phyloP scores from a whole-genome alignment of 768 basidiomycete species.

The Boletellus ananas region DNA sequence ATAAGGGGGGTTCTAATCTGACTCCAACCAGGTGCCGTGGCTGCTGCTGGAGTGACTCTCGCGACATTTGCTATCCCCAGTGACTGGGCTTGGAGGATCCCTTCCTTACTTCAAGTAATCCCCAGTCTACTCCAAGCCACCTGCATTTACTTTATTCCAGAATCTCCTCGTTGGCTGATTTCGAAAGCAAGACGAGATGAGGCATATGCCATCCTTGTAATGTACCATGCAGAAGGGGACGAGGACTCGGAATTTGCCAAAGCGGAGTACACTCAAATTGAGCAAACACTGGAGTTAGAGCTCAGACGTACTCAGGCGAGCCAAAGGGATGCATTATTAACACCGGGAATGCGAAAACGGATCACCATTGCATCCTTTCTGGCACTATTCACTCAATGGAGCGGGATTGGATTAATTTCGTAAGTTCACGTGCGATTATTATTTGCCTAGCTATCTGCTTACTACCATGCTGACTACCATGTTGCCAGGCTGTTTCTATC shows the following conservation, averaged over 20 bases:
- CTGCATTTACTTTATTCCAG: slow-evolving; percentile 58
- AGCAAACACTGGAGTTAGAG: slow-evolving; percentile 44
- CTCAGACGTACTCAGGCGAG: background rate
- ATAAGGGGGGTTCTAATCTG: background rate
- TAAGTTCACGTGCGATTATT: background rate
- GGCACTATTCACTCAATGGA: slow-evolving; percentile 6
- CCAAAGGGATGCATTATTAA: background rate
- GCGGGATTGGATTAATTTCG: slow-evolving; percentile 9
- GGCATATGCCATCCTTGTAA: slow-evolving; percentile 44
- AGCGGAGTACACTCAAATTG: slow-evolving; percentile 55
- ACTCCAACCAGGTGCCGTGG: slow-evolving; percentile 4
- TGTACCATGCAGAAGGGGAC: slow-evolving; percentile 62
- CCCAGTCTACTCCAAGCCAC: slow-evolving; percentile 50
- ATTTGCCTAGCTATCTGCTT: no score
- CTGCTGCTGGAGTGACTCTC: slow-evolving; percentile 52
- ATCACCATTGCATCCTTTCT: slow-evolving; percentile 9
- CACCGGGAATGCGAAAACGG: slow-evolving; percentile 15
- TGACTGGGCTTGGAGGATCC: slow-evolving; percentile 67
- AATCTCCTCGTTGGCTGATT: slow-evolving; percentile 63
- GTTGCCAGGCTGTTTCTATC: slow-evolving; percentile 7
- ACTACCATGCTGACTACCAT: no score
- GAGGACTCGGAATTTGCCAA: slow-evolving; percentile 48
- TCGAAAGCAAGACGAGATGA: slow-evolving; percentile 50
- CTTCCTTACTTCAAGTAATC: slow-evolving; percentile 49
- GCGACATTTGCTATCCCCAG: slow-evolving; percentile 57